Evolutionary conservation across 108 stramenopile genomes (phyloP).

Genomic region (Seminavis robusta): DNA sequence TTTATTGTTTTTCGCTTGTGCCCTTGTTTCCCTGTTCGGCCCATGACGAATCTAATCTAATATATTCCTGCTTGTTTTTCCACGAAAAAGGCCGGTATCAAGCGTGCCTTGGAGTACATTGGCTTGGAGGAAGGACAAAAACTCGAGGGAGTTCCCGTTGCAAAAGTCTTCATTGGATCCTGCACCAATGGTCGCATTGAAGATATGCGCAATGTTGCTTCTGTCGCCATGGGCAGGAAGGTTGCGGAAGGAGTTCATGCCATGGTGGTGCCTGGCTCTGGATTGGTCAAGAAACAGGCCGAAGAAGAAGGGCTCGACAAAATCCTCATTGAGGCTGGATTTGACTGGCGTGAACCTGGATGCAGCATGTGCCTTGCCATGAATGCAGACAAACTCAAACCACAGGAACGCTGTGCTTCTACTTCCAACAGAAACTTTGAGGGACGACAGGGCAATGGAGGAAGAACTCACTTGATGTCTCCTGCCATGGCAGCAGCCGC

Average conservation of each 20-base stretch:
- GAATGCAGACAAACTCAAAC: constrained; percentile 92
- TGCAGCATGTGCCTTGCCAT: constrained; percentile 95
- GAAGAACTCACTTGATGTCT: constrained; percentile 89
- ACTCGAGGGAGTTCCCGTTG: constrained; percentile 79
- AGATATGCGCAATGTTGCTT: constrained; percentile 89
- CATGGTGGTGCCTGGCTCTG: constrained; percentile 93
- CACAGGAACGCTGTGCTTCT: constrained; percentile 90
- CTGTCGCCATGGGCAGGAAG: constrained; percentile 85
- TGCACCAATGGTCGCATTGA: constrained; percentile 96
- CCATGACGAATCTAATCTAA: neutral
- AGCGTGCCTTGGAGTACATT: constrained; percentile 88
- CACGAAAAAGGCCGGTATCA: constrained; percentile 78
- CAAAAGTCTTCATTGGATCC: constrained; percentile 91
- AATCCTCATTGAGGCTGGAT: constrained; percentile 88
- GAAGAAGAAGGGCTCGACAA: constrained; percentile 91
- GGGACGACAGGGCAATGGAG: constrained; percentile 92
- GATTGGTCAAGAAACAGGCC: constrained; percentile 91
- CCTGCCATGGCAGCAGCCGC: constrained; percentile 94
- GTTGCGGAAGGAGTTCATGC: constrained; percentile 85
- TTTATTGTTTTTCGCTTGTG: too few species aligned
- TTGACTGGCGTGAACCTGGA: constrained; percentile 95
- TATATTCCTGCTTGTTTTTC: neutral
- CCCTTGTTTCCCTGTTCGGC: too few species aligned
- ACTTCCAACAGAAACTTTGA: constrained; percentile 96
- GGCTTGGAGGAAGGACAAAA: constrained; percentile 79